phyloP scores from a whole-genome alignment of 805 yeast species.

The Starmerella etchellsii region DNA sequence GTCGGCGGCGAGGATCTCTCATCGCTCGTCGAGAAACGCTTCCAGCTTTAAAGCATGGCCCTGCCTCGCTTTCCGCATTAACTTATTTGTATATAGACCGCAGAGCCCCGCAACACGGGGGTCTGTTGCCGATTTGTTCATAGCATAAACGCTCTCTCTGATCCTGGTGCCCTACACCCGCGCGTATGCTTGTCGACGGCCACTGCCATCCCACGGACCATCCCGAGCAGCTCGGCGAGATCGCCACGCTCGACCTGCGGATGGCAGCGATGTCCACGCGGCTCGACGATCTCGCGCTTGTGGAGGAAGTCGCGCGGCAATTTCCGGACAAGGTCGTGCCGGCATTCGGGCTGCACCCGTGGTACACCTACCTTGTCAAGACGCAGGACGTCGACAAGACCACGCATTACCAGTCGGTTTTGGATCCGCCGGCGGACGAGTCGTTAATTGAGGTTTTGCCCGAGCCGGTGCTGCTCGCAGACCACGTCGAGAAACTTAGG shows the following conservation, averaged over 20 bases:
- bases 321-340: conserved; percentile 26
- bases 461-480: conserved; percentile 38
- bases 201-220: conserved; percentile 33
- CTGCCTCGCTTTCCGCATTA: neutral
- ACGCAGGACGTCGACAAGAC: conserved; percentile 8
- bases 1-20: conserved; percentile 23
- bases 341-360: conserved; percentile 66
- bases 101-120: too few relatives aligned
- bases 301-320: conserved; percentile 21
- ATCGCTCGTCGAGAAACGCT: conserved; percentile 16
- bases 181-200: conserved; percentile 27
- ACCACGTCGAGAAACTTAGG: conserved; percentile 29
- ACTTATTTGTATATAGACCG: neutral
- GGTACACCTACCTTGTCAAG: conserved; percentile 65
- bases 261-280: conserved; percentile 30
- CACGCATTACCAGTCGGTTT: conserved; percentile 44
- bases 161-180: too few relatives aligned
- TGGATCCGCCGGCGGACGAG: conserved; percentile 31
- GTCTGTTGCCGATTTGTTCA: too few relatives aligned
- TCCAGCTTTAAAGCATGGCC: neutral
- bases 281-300: conserved; percentile 26
- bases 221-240: conserved; percentile 16
- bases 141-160: too few relatives aligned
- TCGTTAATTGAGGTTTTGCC: conserved; percentile 39
- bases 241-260: conserved; percentile 15